Percentiles rank a stretch among this genome's conserved stretches.
These are phyloP conservation scores for Tricholoma hemisulphureum DNA, from an alignment of 768 basidiomycete species.

Conservation along the genomic window DNA sequence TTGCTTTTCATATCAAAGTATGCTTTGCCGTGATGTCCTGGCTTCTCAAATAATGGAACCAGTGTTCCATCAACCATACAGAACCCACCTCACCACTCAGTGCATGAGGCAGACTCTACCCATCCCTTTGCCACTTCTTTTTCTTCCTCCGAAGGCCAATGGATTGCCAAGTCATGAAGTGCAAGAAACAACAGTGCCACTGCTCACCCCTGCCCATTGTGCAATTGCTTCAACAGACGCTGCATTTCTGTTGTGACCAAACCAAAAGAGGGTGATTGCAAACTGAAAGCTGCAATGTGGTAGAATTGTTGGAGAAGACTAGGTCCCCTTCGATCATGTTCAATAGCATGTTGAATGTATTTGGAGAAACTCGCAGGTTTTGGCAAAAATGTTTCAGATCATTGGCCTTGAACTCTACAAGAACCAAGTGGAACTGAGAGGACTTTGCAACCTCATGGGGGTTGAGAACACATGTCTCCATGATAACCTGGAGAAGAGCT, in stretches of 20 bases:
- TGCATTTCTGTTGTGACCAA: neutral
- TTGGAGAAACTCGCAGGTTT: neutral
- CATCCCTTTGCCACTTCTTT: neutral
- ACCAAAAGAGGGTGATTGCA: neutral
- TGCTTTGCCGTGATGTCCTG: constrained; percentile 22
- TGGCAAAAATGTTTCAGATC: too few species aligned
- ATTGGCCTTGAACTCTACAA: too few species aligned
- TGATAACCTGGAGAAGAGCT: too few species aligned
- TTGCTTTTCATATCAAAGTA: constrained; percentile 26
- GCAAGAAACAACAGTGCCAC: neutral
- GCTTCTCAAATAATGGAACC: constrained; percentile 12
- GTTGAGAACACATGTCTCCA: too few species aligned
- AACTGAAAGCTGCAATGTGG: neutral
- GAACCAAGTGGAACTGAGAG: too few species aligned
- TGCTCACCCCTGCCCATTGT: neutral
- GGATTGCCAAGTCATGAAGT: neutral
- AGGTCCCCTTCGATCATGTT: neutral
- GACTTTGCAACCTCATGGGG: too few species aligned
- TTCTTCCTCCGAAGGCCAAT: neutral
- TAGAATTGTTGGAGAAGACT: neutral
- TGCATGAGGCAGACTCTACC: neutral
- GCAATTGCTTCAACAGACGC: neutral
- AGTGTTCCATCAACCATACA: neutral
- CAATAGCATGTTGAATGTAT: neutral
- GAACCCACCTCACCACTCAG: neutral